Evolutionary conservation across 768 basidiomycete species (phyloP).

Genomic region (Podaxis sp.): DNA sequence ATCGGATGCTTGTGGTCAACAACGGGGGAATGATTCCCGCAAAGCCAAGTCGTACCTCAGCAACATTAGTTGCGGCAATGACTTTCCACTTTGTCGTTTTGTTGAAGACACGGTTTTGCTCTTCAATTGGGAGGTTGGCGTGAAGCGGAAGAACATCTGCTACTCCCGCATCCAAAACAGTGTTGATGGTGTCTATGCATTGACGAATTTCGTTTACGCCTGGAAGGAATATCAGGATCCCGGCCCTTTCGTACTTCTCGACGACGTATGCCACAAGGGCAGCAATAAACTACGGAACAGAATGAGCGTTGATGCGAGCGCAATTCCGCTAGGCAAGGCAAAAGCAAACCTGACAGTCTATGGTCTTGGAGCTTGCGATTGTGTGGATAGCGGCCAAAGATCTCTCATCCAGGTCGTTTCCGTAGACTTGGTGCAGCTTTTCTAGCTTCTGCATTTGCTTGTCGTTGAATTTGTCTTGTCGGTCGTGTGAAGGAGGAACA

Average conservation of each 20-base stretch:
- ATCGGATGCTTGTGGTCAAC: not conserved
- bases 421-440: slow-evolving; percentile 45
- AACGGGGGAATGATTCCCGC: slow-evolving; percentile 16
- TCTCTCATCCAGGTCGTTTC: slow-evolving; percentile 46
- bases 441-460: slow-evolving; percentile 30
- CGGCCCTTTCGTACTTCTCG: slow-evolving; percentile 48
- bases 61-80: slow-evolving; percentile 88
- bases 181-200: slow-evolving; percentile 61
- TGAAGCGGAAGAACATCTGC: slow-evolving; percentile 76
- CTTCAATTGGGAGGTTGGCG: slow-evolving; percentile 82
- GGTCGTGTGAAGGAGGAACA: slow-evolving; percentile 40
- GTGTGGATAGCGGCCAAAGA: slow-evolving; percentile 55
- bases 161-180: slow-evolving; percentile 29
- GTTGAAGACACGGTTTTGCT: slow-evolving; percentile 78
- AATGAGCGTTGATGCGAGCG: not conserved
- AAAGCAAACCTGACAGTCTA: slow-evolving; percentile 68
- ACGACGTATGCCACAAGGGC: slow-evolving; percentile 64
- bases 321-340: not conserved
- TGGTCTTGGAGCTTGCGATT: slow-evolving; percentile 56
- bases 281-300: slow-evolving; percentile 53
- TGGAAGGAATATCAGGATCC: slow-evolving; percentile 86
- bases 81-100: slow-evolving; percentile 71
- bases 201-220: slow-evolving; percentile 87
- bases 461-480: slow-evolving; percentile 41
- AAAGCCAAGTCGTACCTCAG: slow-evolving; percentile 52